Percentiles rank a stretch among this genome's conserved stretches.
Conservation (phyloP, 169 alveolate genomes). For the Babesia gibsoni region DNA sequence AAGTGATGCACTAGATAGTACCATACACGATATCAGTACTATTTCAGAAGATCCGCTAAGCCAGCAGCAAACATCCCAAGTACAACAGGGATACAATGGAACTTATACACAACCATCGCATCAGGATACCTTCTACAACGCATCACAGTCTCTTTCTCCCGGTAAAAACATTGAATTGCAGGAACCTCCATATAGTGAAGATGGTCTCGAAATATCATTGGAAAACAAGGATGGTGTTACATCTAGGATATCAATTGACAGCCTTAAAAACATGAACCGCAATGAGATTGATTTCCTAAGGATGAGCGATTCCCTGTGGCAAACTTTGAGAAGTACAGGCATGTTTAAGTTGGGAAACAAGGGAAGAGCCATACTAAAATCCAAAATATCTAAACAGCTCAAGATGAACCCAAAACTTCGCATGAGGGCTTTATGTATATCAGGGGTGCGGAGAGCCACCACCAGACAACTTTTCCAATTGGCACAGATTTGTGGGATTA, state of each 20-base stretch:
- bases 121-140: not conserved
- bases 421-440: slow-evolving; percentile 48
- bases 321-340: slow-evolving; percentile 51
- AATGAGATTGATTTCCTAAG: slow-evolving; percentile 42
- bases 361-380: slow-evolving; percentile 62
- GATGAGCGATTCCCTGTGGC: slow-evolving; percentile 61
- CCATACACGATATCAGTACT: no score
- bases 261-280: slow-evolving; percentile 30
- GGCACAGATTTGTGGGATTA: slow-evolving; percentile 64
- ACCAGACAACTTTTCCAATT: slow-evolving; percentile 61
- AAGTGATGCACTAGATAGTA: no score
- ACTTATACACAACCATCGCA: not conserved
- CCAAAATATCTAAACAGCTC: slow-evolving; percentile 62
- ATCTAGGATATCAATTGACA: not conserved
- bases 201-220: not conserved
- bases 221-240: not conserved
- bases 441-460: slow-evolving; percentile 65
- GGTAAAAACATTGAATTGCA: not conserved
- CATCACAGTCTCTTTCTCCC: not conserved
- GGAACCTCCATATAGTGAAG: not conserved
- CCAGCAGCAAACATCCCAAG: not conserved
- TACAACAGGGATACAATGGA: not conserved
- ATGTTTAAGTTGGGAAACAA: slow-evolving; percentile 65
- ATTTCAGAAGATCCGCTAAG: no score
- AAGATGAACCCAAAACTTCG: slow-evolving; percentile 57